Evolutionary conservation across 352 stramenopile species (phyloP), one percentile per base, ranked within the genome.

Genomic region (Globisporangium rhizosaccharum): DNA sequence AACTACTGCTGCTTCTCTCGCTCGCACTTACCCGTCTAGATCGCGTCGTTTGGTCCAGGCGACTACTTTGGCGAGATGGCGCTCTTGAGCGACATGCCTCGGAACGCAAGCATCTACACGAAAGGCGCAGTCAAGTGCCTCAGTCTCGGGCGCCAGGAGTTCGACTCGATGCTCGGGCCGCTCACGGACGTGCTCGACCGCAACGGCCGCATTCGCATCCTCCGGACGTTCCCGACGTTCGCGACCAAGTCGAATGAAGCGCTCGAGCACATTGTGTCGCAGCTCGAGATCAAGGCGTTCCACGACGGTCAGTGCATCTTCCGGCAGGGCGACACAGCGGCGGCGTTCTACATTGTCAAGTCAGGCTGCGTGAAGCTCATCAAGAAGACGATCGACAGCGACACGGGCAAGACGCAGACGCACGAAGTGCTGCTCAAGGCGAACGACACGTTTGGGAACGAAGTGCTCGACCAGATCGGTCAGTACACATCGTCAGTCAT

Each of bases 61-160:
- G 86, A 90, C 44, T 97, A 96, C 66, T 97, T 97, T 62, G 90
- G 90, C n/a, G 90, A 97, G 63, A 88, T 89, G 70, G 86, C 89
- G n/a, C 72, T 97, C 45, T 73, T 97, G n/a, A 87, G 85, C 48
- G 79, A 93, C 52, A 89, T 96, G 81, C 83, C 82, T 5, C 80
- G 87, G 17, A 91, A 91, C 45, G 80, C 79, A 39, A 91, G 75
- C 33, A 79, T 91, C 59, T 77, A 72, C 52, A 72, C 81, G 4
- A 81, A 87, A 57, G 77, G 77, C 9, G 36, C 63, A 2, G 81
- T 88, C 45, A 91, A 91, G 62, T 91, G 81, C 42, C 66, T 91
- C 14, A 83, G 68, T 28, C 73, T 92, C 25, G 77, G 70, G 2
- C 77, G 82, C 18, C 69, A 88, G 51, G 82, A 92, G 54, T 92